Evolutionary conservation across 2,329 filamentous ascomycete species (phyloP).

Genomic region (Metarhizium guizhouense): DNA sequence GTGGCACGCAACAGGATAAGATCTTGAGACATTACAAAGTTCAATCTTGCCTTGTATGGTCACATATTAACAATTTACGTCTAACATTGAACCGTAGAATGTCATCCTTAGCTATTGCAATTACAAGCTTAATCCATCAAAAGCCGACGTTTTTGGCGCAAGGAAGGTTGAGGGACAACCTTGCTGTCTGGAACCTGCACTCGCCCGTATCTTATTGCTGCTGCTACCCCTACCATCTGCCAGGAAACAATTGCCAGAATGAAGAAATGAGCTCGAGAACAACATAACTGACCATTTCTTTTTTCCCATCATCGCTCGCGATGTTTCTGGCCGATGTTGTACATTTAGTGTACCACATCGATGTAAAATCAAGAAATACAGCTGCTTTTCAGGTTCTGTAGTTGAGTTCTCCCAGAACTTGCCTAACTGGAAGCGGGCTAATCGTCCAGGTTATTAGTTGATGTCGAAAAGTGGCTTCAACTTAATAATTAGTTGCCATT

Average conservation of each 20-base stretch:
- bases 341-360: not conserved
- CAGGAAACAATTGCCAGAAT: not conserved
- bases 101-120: not conserved
- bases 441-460: slow-evolving; percentile 35
- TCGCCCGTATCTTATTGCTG: not conserved
- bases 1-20: not conserved
- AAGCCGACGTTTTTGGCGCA: not conserved
- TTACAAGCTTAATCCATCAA: not conserved
- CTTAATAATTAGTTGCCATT: slow-evolving; percentile 93
- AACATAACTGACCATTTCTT: not conserved
- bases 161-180: not conserved
- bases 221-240: not conserved
- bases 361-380: not conserved
- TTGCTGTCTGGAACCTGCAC: not conserved
- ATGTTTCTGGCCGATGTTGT: not conserved
- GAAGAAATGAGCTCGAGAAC: not conserved
- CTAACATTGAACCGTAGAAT: not conserved
- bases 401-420: not conserved
- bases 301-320: not conserved
- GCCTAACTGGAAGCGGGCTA: not conserved
- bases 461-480: slow-evolving; percentile 93
- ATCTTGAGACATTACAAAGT: not conserved
- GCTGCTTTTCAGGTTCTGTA: not conserved
- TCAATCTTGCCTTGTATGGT: not conserved
- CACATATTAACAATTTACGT: not conserved